Evolutionary conservation across 2,329 filamentous ascomycete genomes (phyloP).

Genomic region (Curvularia verruculosa): DNA sequence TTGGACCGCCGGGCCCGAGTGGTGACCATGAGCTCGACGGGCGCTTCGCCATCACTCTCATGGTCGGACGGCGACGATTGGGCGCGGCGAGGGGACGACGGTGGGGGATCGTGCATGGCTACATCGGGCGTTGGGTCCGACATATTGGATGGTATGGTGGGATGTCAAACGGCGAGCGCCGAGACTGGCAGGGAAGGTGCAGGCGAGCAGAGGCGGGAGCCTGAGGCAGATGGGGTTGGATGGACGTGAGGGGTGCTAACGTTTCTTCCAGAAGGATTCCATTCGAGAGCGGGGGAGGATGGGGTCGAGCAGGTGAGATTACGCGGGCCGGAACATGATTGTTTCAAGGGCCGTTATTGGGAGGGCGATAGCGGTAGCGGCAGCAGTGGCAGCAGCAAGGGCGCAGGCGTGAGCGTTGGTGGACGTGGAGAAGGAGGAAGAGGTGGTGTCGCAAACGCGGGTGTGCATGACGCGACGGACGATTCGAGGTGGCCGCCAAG

Average conservation of each 20-base stretch:
- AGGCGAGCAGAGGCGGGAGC: conserved; percentile 25
- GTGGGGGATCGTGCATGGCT: conserved; percentile 18
- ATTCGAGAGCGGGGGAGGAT: conserved; percentile 4
- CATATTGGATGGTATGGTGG: conserved; percentile 18
- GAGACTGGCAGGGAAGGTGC: conserved; percentile 29
- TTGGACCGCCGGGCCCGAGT: conserved; percentile 48
- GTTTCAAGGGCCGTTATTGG: conserved; percentile 33
- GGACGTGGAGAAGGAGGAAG: conserved; percentile 1
- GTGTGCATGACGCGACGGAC: conserved; percentile 26
- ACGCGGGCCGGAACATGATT: conserved; percentile 26
- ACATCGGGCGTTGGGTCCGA: conserved; percentile 21
- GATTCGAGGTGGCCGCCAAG: conserved; percentile 17
- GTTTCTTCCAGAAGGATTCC: conserved; percentile 38
- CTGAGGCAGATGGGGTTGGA: conserved; percentile 31
- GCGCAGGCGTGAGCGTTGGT: background rate
- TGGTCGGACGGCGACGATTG: conserved; percentile 21
- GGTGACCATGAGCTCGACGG: conserved; percentile 48
- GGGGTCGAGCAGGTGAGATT: conserved; percentile 7
- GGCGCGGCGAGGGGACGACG: conserved; percentile 22
- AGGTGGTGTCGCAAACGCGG: conserved; percentile 6
- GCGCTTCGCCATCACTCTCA: conserved; percentile 39
- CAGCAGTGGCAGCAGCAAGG: background rate
- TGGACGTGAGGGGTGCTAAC: conserved; percentile 19
- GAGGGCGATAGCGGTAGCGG: too few relatives aligned
- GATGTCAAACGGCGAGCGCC: conserved; percentile 5